Base-by-base conservation (phyloP, 352 stramenopile genomes). In the Elongisporangium anandrum region DNA sequence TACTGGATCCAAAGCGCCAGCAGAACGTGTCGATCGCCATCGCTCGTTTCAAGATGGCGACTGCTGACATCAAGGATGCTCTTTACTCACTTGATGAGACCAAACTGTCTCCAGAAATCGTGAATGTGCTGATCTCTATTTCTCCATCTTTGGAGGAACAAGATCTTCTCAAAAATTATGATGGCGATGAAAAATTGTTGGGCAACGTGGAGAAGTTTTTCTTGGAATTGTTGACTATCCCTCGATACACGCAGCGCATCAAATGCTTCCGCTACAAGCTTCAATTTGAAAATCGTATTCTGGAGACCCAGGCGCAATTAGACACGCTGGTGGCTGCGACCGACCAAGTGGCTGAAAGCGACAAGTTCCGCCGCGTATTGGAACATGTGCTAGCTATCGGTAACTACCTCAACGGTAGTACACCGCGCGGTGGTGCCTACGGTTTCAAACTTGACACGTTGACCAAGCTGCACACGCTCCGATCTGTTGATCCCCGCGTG, bases 1-100 rank as follows among this genome's bases (percentile, higher is more conserved):
- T 99, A 16, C 91, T 99, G 52, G 97, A 99, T 64, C 82, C 92
- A 2, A 99, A 99, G 72, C 86, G 94, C 22, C 92, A 97, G 41
- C 97, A 99, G 72, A 99, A 99, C 78, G 95, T 98, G 1, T 96
- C 93, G n/a, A 99, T 99, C 47, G 96, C 97, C 17, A 94, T 99
- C 54, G 95, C 94, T 23, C 88, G 96, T 34, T 91, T 99, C 52
- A 90, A 97, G 34, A 97, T 99, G 82, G 95, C 87, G 57, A 83
- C 85, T 0, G 63, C 77, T 1, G 85, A 96, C 58, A 92, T 97
- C 53, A 92, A 94, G 55, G 77, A 81, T 10, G 88, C 88, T 19
- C 92, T 97, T 22, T 90, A 95, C 23, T 69, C 75, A 12, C 70
- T 97, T 10, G 84, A 97, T 62, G 72, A 73, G n/a, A 66, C 68